Percentiles rank a stretch among this genome's conserved stretches.
phyloP scores from a whole-genome alignment of 2,329 filamentous ascomycete species.

The Trichophyton equinum region DNA sequence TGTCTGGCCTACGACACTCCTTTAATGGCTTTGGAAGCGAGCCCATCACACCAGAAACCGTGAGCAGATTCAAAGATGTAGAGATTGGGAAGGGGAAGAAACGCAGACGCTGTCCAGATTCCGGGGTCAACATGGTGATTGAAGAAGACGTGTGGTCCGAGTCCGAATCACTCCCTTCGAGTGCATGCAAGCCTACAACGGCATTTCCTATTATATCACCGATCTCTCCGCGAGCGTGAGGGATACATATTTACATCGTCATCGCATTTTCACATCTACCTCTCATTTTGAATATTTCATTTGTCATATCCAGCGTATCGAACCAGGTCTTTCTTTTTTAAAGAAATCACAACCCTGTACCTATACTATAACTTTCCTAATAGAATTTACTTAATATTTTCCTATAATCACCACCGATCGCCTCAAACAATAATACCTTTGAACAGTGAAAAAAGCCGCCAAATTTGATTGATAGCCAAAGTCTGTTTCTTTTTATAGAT shows the following conservation, averaged over 20 bases:
- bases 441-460: too few relatives aligned
- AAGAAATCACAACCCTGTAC: too few relatives aligned
- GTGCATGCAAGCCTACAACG: neutral
- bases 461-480: too few relatives aligned
- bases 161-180: slow-evolving; percentile 1
- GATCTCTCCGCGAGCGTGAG: neutral
- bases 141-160: slow-evolving; percentile 20
- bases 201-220: neutral
- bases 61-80: slow-evolving; percentile 32
- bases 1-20: neutral
- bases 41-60: slow-evolving; percentile 33
- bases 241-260: neutral
- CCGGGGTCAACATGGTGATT: slow-evolving; percentile 29
- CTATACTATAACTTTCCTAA: too few relatives aligned
- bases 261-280: neutral
- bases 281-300: neutral
- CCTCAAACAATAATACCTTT: too few relatives aligned
- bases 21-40: slow-evolving; percentile 21
- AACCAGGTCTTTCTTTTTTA: neutral
- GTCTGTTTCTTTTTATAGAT: too few relatives aligned
- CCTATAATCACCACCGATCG: too few relatives aligned
- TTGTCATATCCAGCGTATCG: neutral
- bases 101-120: slow-evolving; percentile 25
- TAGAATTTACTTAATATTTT: too few relatives aligned
- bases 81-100: slow-evolving; percentile 29